Percentiles rank a stretch among this genome's conserved stretches.
These are phyloP conservation scores for Striga hermonthica DNA, from an alignment of 305 asterid species.

Conservation along the genomic window DNA sequence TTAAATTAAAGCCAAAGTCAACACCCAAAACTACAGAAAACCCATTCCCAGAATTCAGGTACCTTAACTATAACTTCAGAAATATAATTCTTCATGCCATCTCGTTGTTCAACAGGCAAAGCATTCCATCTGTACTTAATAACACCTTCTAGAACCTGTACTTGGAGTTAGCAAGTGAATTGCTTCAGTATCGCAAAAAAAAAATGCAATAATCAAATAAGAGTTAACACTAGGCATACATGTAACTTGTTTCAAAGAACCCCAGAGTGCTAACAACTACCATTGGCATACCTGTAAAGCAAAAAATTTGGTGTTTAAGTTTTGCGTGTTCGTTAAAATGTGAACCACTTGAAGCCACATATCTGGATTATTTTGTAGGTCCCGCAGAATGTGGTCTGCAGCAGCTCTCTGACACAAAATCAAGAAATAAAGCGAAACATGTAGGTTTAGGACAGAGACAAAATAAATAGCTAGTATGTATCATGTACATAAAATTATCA, in stretches of 20 bases:
- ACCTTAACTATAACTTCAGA: slow-evolving; percentile 95
- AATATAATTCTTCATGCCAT: slow-evolving; percentile 92
- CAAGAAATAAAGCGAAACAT: slow-evolving; percentile 20
- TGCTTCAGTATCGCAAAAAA: too few species aligned
- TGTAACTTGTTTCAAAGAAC: too few species aligned
- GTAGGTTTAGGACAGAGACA: too few species aligned
- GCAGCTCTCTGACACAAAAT: slow-evolving; percentile 62
- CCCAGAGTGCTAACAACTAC: neutral
- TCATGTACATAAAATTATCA: too few species aligned
- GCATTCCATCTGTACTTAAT: slow-evolving; percentile 94
- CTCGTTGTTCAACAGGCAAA: slow-evolving; percentile 85
- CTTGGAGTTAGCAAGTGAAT: slow-evolving; percentile 3
- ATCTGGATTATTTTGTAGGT: slow-evolving; percentile 80
- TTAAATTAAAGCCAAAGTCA: too few species aligned
- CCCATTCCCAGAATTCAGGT: slow-evolving; percentile 7
- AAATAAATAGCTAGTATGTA: too few species aligned
- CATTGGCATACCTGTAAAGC: slow-evolving; percentile 67
- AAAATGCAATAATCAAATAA: too few species aligned
- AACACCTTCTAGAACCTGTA: slow-evolving; percentile 91
- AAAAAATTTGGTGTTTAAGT: slow-evolving; percentile 76
- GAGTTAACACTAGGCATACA: too few species aligned
- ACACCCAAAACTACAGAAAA: too few species aligned
- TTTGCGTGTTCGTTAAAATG: slow-evolving; percentile 70
- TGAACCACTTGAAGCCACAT: slow-evolving; percentile 99
- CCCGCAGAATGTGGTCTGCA: slow-evolving; percentile 86